phyloP scores from a whole-genome alignment of 2,329 filamentous ascomycete species.

The Colletotrichum chrysophilum region DNA sequence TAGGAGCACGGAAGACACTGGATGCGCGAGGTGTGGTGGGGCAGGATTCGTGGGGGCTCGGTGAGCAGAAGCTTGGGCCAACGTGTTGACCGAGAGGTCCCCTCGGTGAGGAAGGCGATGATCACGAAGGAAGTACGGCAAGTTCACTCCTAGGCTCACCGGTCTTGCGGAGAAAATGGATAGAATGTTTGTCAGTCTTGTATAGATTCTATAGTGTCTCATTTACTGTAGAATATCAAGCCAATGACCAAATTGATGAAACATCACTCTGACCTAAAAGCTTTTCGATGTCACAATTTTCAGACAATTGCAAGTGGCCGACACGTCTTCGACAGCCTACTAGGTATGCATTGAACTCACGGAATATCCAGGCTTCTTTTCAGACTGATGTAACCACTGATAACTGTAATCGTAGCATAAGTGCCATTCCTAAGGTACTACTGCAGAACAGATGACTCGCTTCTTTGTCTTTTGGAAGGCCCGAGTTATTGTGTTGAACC shows the following conservation, averaged over 20 bases:
- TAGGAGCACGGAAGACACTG: neutral
- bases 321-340: too few relatives aligned
- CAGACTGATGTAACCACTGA: accelerated
- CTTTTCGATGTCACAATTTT: too few relatives aligned
- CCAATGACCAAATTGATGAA: too few relatives aligned
- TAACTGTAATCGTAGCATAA: neutral
- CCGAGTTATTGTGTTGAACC: neutral
- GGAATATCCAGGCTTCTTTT: neutral
- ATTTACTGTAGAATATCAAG: too few relatives aligned
- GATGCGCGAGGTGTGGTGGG: neutral
- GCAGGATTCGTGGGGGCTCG: neutral
- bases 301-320: too few relatives aligned
- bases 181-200: neutral
- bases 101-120: neutral
- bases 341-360: too few relatives aligned
- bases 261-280: too few relatives aligned
- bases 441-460: neutral
- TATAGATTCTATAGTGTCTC: neutral
- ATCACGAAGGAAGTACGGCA: neutral
- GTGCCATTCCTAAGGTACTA: accelerated
- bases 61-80: neutral
- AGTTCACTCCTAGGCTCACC: neutral
- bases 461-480: neutral
- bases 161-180: neutral
- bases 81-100: neutral